These are phyloP conservation scores for Penicillium sp. DNA, from an alignment of 2,329 filamentous ascomycete genomes.

Conservation along the genomic window DNA sequence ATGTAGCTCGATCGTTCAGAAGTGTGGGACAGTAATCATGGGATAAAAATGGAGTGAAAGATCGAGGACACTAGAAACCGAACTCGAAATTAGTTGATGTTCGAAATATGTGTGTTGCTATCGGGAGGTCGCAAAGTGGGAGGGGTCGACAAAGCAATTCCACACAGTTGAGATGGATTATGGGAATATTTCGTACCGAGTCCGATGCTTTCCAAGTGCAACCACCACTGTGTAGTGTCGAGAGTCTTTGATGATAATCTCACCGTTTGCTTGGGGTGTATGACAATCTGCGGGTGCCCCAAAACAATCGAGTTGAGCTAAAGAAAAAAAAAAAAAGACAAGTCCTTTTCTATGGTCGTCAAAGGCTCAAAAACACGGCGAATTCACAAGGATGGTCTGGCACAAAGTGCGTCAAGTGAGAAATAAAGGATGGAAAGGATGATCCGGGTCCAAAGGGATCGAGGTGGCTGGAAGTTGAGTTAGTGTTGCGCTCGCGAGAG, in stretches of 20 bases:
- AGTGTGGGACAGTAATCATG: slow-evolving; percentile 9
- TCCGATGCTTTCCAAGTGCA: slow-evolving; percentile 1
- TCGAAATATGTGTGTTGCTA: slow-evolving; percentile 6
- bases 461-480: slow-evolving; percentile 37
- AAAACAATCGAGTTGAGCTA: slow-evolving; percentile 16
- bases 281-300: slow-evolving; percentile 16
- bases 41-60: neutral
- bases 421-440: slow-evolving; percentile 26
- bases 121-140: slow-evolving; percentile 11
- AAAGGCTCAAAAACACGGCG: slow-evolving; percentile 19
- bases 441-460: slow-evolving; percentile 34
- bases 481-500: slow-evolving; percentile 18
- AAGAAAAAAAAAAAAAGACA: neutral
- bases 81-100: slow-evolving; percentile 13
- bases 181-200: slow-evolving; percentile 1
- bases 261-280: slow-evolving; percentile 5
- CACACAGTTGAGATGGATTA: neutral
- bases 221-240: neutral
- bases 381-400: slow-evolving; percentile 15
- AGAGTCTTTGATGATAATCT: slow-evolving; percentile 5
- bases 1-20: slow-evolving; percentile 22
- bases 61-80: neutral
- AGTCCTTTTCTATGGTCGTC: slow-evolving; percentile 13
- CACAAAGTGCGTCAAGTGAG: slow-evolving; percentile 23
- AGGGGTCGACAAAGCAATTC: slow-evolving; percentile 23